phyloP scores from a whole-genome alignment of 2,329 filamentous ascomycete species.

The Ploettnerulaceae sp. region DNA sequence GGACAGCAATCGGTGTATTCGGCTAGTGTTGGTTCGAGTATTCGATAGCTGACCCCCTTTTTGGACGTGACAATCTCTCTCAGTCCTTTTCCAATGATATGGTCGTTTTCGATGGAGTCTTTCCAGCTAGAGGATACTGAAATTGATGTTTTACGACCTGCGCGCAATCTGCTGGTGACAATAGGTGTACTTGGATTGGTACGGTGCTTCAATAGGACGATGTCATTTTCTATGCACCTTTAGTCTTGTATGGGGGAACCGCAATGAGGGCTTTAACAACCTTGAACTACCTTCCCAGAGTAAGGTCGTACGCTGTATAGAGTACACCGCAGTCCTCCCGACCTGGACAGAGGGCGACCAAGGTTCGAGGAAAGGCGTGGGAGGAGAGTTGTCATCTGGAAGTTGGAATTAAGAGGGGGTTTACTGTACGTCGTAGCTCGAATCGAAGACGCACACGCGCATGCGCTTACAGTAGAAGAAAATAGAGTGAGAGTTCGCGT shows the following conservation, averaged over 20 bases:
- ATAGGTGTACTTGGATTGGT: conserved; percentile 20
- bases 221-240: conserved; percentile 29
- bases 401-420: too few relatives aligned
- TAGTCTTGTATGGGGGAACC: background rate
- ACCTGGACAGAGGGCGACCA: background rate
- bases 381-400: conserved; percentile 6
- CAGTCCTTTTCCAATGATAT: conserved; percentile 31
- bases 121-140: background rate
- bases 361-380: background rate
- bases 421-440: too few relatives aligned
- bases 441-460: too few relatives aligned
- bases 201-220: conserved; percentile 28
- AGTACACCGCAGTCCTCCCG: background rate
- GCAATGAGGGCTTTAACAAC: conserved; percentile 4
- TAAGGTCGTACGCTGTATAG: background rate
- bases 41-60: conserved; percentile 25
- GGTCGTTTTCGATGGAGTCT: conserved; percentile 38
- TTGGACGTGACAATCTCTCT: conserved; percentile 20
- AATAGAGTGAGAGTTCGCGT: conserved; percentile 2
- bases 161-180: conserved; percentile 40
- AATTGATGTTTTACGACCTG: conserved; percentile 34
- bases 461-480: too few relatives aligned
- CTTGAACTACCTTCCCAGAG: conserved; percentile 16
- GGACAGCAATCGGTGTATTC: conserved; percentile 66
- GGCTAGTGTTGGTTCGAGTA: conserved; percentile 63